Conservation (phyloP, 75 land plant species). For the Cupressus sempervirens region DNA sequence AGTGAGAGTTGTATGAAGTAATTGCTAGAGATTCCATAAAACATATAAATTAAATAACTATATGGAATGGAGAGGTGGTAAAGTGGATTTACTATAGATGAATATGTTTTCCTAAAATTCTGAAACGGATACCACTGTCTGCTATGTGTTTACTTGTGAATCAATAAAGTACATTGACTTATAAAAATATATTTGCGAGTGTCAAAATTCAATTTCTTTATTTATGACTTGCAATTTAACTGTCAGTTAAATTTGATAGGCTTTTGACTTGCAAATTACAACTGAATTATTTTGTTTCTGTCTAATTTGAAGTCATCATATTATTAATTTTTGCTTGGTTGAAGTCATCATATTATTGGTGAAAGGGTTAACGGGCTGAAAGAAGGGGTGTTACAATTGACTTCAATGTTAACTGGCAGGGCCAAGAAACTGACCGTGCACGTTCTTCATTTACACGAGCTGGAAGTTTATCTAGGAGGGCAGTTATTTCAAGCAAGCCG, state of each 20-base stretch:
- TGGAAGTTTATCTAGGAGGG: conserved; percentile 12
- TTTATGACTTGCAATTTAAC: not conserved
- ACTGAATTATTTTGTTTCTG: not conserved
- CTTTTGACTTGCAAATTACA: not conserved
- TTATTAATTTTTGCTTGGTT: not conserved
- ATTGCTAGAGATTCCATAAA: not conserved
- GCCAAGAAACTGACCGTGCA: not conserved
- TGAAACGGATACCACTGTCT: not conserved
- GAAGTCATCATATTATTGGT: not conserved
- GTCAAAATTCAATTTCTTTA: not conserved
- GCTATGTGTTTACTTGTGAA: not conserved
- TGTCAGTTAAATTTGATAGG: not conserved
- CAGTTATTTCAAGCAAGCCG: conserved; percentile 11
- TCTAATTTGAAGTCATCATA: not conserved
- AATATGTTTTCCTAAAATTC: not conserved
- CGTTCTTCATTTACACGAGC: conserved; percentile 1
- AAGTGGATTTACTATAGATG: not conserved
- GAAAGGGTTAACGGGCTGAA: not conserved
- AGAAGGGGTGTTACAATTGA: not conserved
- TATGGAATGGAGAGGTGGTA: not conserved
- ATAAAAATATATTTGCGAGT: not conserved
- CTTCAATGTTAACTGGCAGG: not conserved
- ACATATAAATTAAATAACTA: not conserved
- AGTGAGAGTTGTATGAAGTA: not conserved
- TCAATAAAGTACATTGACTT: not conserved